phyloP scores from a whole-genome alignment of 441 rosid genomes.

The Francoa sonchifolia region DNA sequence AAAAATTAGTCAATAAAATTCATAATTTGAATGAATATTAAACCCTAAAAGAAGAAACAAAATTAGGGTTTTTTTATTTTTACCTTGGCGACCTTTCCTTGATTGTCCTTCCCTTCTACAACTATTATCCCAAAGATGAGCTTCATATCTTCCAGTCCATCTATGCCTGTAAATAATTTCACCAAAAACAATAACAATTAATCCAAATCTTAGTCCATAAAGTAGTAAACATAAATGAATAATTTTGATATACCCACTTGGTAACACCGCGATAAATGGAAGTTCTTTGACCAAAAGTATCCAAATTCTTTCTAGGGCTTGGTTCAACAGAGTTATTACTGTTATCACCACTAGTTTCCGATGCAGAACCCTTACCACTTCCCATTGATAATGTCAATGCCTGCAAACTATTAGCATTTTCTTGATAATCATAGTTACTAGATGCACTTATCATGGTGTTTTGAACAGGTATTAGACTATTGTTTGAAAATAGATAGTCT shows the following conservation, averaged over 20 bases:
- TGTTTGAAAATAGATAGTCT: constrained; percentile 42
- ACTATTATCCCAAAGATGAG: constrained; percentile 98
- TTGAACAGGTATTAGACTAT: constrained; percentile 34
- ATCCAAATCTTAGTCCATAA: constrained; percentile 1
- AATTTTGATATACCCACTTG: constrained; percentile 24
- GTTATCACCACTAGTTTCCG: constrained; percentile 45
- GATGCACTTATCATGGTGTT: constrained; percentile 28
- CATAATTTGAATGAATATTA: not conserved
- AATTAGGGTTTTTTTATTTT: too few relatives aligned
- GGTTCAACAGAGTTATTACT: constrained; percentile 40
- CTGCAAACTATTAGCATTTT: constrained; percentile 56
- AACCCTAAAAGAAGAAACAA: not conserved
- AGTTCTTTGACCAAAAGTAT: constrained; percentile 89
- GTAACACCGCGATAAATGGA: constrained; percentile 96
- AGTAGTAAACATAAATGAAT: not conserved
- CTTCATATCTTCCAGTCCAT: constrained; percentile 97
- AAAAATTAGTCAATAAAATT: not conserved
- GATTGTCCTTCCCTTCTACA: constrained; percentile 99
- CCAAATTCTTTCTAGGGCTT: constrained; percentile 61
- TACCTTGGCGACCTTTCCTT: constrained; percentile 97
- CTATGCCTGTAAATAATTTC: constrained; percentile 50
- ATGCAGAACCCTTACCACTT: constrained; percentile 39
- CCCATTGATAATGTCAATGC: constrained; percentile 86
- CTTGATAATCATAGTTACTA: constrained; percentile 45
- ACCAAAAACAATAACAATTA: not conserved